These are phyloP conservation scores for Prunella vulgaris DNA, from an alignment of 257 asterid genomes.

Conservation along the genomic window DNA sequence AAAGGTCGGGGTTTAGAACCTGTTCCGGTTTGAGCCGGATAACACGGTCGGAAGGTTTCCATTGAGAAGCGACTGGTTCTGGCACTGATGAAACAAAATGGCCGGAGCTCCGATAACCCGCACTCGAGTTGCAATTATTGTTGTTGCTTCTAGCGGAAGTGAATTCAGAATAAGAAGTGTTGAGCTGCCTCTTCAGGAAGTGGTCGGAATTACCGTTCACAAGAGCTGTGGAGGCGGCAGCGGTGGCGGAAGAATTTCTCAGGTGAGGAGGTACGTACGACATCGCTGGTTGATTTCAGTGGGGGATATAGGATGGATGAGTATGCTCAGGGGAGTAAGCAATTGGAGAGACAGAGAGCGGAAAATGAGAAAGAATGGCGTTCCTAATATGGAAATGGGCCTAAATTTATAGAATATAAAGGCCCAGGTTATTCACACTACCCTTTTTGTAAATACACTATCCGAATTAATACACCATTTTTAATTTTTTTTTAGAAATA, in stretches of 20 bases:
- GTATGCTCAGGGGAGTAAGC: constrained; percentile 11
- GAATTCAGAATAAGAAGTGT: constrained; percentile 24
- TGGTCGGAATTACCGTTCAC: constrained; percentile 34
- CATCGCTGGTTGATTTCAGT: constrained; percentile 39
- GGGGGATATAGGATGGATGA: constrained; percentile 39
- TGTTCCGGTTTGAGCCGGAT: constrained; percentile 62
- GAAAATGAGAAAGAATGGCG: background rate
- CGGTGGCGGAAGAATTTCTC: constrained; percentile 45
- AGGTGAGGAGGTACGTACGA: constrained; percentile 95
- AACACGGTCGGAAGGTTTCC: constrained; percentile 88
- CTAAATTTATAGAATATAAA: no score
- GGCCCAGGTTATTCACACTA: no score
- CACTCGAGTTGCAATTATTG: constrained; percentile 33
- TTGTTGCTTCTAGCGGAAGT: constrained; percentile 28
- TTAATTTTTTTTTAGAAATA: no score
- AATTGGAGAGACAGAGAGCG: constrained; percentile 5
- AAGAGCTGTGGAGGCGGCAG: constrained; percentile 31
- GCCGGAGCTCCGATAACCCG: constrained; percentile 42
- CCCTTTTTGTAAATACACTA: no score
- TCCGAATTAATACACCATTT: no score
- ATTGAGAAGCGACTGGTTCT: constrained; percentile 48
- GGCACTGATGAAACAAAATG: constrained; percentile 41
- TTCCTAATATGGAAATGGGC: background rate
- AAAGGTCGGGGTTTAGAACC: constrained; percentile 29
- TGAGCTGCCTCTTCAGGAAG: constrained; percentile 38